phyloP scores from a whole-genome alignment of 306 rosid genomes.

The Prunus salicina region DNA sequence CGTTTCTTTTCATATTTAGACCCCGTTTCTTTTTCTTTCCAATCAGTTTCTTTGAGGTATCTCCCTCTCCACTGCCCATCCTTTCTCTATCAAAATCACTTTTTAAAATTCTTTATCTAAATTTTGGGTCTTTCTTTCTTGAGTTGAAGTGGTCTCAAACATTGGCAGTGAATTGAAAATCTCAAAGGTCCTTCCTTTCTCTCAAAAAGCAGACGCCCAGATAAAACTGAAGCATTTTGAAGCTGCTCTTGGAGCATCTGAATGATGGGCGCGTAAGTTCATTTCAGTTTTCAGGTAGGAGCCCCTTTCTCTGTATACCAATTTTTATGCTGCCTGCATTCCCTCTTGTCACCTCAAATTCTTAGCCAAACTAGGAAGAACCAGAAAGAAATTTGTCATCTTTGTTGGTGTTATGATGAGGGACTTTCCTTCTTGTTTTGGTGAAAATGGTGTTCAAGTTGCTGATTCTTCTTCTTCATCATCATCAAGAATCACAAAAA shows the following conservation, averaged over 20 bases:
- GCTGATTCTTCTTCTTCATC: constrained; percentile 61
- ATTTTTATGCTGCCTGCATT: background rate
- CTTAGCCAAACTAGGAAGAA: constrained; percentile 3
- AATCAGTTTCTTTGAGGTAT: constrained; percentile 34
- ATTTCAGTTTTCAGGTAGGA: constrained; percentile 25
- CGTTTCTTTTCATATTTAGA: constrained; percentile 25
- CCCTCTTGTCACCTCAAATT: constrained; percentile 1
- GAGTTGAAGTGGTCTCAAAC: background rate
- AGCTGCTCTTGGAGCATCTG: constrained; percentile 26
- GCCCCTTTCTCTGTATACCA: background rate
- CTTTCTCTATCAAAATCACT: constrained; percentile 9
- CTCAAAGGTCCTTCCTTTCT: too few species aligned
- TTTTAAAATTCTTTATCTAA: background rate
- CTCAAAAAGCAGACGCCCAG: constrained; percentile 16
- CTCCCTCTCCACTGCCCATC: constrained; percentile 21
- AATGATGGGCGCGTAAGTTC: constrained; percentile 11
- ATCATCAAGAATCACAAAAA: constrained; percentile 43
- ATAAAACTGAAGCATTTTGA: constrained; percentile 27
- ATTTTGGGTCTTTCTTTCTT: constrained; percentile 10
- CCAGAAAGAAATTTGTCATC: constrained; percentile 10
- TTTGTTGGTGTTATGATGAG: constrained; percentile 42
- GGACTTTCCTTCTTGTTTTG: constrained; percentile 94
- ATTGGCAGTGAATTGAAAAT: too few species aligned
- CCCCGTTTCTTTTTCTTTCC: constrained; percentile 6
- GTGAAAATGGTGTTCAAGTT: constrained; percentile 85